Evolutionary conservation across 176 grass and related monocot genomes (phyloP).

Genomic region (Eragrostis nindensis): DNA sequence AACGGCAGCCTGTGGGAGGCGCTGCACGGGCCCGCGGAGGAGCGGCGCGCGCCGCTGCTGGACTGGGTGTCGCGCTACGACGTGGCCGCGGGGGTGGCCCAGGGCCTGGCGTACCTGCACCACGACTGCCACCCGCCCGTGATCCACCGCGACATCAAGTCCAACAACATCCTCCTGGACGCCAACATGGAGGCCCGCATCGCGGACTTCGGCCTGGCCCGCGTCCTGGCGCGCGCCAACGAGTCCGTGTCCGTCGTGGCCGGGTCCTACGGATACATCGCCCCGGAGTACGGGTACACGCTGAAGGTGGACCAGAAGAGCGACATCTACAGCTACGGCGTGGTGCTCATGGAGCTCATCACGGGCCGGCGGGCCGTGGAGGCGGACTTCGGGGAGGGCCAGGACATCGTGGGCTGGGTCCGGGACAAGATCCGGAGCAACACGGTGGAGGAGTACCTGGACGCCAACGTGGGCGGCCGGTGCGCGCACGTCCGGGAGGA

Average conservation of each 20-base stretch:
- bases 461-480: slow-evolving; percentile 59
- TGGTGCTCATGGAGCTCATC: slow-evolving; percentile 94
- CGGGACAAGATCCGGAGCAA: slow-evolving; percentile 66
- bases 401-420: slow-evolving; percentile 89
- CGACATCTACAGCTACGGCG: slow-evolving; percentile 96
- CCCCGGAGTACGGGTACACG: slow-evolving; percentile 97
- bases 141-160: slow-evolving; percentile 96
- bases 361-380: slow-evolving; percentile 75
- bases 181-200: slow-evolving; percentile 77
- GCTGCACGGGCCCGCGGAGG: slow-evolving; percentile 57
- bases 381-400: slow-evolving; percentile 75
- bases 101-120: slow-evolving; percentile 90
- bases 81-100: slow-evolving; percentile 78
- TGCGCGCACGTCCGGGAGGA: slow-evolving; percentile 90
- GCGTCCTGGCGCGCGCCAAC: slow-evolving; percentile 48
- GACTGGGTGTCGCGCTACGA: slow-evolving; percentile 93
- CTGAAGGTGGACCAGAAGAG: slow-evolving; percentile 98
- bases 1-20: slow-evolving; percentile 96
- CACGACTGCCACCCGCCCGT: slow-evolving; percentile 92
- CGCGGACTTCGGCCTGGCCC: slow-evolving; percentile 90
- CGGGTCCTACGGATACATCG: slow-evolving; percentile 97
- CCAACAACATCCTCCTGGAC: slow-evolving; percentile 93
- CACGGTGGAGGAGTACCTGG: slow-evolving; percentile 63
- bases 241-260: slow-evolving; percentile 81
- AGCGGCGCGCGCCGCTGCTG: slow-evolving; percentile 31